Evolutionary conservation across 805 yeast species (phyloP).

Genomic region (Nakazawaea pomicola): DNA sequence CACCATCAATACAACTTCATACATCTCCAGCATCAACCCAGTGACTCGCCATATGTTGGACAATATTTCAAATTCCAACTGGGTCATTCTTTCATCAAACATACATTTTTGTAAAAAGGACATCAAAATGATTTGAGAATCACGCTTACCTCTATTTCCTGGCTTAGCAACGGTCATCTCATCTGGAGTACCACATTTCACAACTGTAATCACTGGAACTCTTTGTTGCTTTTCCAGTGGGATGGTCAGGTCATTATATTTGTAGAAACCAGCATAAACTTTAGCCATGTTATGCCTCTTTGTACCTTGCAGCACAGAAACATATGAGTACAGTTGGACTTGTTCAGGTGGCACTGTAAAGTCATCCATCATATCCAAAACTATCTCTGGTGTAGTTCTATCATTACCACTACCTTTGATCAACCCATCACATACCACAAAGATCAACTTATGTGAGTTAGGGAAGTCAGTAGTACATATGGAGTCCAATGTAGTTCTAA

Average conservation of each 20-base stretch:
- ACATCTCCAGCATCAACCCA: constrained; percentile 77
- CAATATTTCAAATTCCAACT: constrained; percentile 75
- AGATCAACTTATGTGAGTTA: constrained; percentile 83
- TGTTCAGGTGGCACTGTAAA: constrained; percentile 66
- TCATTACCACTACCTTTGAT: constrained; percentile 94
- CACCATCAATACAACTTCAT: constrained; percentile 84
- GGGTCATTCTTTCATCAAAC: constrained; percentile 93
- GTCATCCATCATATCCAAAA: constrained; percentile 80
- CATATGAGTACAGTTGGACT: constrained; percentile 80
- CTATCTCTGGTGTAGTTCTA: constrained; percentile 83
- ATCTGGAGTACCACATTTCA: constrained; percentile 83
- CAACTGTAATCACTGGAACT: constrained; percentile 73
- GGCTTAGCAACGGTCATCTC: constrained; percentile 72
- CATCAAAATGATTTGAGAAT: constrained; percentile 88
- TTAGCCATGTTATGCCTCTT: constrained; percentile 98
- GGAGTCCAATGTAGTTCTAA: constrained; percentile 87
- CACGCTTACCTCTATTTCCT: constrained; percentile 96
- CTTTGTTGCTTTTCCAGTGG: constrained; percentile 80
- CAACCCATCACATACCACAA: constrained; percentile 89
- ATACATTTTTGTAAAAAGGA: constrained; percentile 82
- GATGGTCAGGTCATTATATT: constrained; percentile 71
- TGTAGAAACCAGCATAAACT: constrained; percentile 90
- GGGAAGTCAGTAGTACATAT: constrained; percentile 94
- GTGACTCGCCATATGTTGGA: constrained; percentile 75
- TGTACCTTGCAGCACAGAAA: constrained; percentile 90